Evolutionary conservation across 768 basidiomycete genomes (phyloP).

Genomic region (Naganishia onofrii): DNA sequence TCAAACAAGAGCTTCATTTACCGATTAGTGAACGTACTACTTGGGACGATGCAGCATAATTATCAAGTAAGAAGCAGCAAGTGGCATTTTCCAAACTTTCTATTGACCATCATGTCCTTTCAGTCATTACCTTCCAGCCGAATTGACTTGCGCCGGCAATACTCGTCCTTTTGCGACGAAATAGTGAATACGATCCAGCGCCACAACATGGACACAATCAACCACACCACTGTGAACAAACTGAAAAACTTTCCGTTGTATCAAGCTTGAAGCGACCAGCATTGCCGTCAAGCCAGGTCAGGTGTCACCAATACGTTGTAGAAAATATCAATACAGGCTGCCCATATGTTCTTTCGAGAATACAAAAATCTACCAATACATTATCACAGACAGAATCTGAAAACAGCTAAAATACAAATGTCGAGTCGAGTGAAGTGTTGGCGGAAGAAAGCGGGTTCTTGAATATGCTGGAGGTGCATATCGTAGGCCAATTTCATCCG

Average conservation of each 20-base stretch:
- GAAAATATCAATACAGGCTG: neutral
- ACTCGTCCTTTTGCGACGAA: slow-evolving; percentile 28
- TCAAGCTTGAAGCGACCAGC: neutral
- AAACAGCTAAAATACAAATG: neutral
- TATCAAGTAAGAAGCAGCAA: slow-evolving; percentile 52
- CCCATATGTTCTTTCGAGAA: neutral
- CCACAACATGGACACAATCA: slow-evolving; percentile 17
- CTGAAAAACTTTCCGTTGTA: slow-evolving; percentile 32
- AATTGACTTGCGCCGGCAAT: slow-evolving; percentile 12
- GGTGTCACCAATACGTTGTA: neutral
- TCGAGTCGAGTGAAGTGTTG: neutral
- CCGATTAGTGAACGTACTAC: slow-evolving; percentile 54
- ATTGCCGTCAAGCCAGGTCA: neutral
- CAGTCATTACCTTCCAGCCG: slow-evolving; percentile 22
- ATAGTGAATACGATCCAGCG: slow-evolving; percentile 9
- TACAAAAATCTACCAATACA: slow-evolving; percentile 7
- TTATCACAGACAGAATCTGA: neutral
- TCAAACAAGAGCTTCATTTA: slow-evolving; percentile 43
- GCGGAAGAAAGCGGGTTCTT: neutral
- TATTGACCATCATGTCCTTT: neutral
- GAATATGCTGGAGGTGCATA: neutral
- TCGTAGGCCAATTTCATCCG: neutral
- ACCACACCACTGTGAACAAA: slow-evolving; percentile 22
- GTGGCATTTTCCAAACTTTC: neutral
- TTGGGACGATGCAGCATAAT: slow-evolving; percentile 60